Percentiles rank a stretch among this genome's conserved stretches.
phyloP scores from a whole-genome alignment of 805 yeast species.

The Yarrowia divulgata region DNA sequence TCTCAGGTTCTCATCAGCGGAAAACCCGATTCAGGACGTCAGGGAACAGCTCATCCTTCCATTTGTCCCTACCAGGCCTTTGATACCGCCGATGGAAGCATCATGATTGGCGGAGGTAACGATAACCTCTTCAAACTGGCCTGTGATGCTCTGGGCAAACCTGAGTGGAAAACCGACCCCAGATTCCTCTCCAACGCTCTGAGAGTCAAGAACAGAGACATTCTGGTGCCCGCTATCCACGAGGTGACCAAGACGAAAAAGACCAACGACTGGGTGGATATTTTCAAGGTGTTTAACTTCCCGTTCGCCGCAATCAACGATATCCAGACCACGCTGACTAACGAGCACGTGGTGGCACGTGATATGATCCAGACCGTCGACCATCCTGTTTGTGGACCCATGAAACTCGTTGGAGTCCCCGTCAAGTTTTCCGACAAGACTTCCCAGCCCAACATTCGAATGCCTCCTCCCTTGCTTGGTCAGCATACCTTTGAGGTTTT shows the following conservation, averaged over 20 bases:
- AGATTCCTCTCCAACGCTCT: slow-evolving; percentile 51
- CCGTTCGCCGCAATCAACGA: slow-evolving; percentile 56
- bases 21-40: slow-evolving; percentile 53
- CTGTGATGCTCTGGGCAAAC: slow-evolving; percentile 49
- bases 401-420: slow-evolving; percentile 52
- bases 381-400: slow-evolving; percentile 51
- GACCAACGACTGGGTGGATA: slow-evolving; percentile 51
- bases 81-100: slow-evolving; percentile 51
- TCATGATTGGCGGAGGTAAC: slow-evolving; percentile 56
- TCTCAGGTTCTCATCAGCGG: slow-evolving; percentile 53
- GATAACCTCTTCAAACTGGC: slow-evolving; percentile 51
- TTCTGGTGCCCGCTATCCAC: slow-evolving; percentile 49
- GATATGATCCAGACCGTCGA: slow-evolving; percentile 51
- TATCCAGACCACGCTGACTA: slow-evolving; percentile 50
- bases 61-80: slow-evolving; percentile 55
- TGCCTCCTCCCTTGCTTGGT: slow-evolving; percentile 53
- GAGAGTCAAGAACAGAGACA: slow-evolving; percentile 51
- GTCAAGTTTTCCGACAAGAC: slow-evolving; percentile 51
- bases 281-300: slow-evolving; percentile 50
- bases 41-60: slow-evolving; percentile 55
- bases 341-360: slow-evolving; percentile 52
- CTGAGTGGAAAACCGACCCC: slow-evolving; percentile 52
- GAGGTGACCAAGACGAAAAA: slow-evolving; percentile 48
- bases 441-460: slow-evolving; percentile 48
- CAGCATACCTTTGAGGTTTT: slow-evolving; percentile 52